Evolutionary conservation across 75 land plant genomes (phyloP), one percentile per base, ranked within the genome.

Genomic region (Picea glauca): DNA sequence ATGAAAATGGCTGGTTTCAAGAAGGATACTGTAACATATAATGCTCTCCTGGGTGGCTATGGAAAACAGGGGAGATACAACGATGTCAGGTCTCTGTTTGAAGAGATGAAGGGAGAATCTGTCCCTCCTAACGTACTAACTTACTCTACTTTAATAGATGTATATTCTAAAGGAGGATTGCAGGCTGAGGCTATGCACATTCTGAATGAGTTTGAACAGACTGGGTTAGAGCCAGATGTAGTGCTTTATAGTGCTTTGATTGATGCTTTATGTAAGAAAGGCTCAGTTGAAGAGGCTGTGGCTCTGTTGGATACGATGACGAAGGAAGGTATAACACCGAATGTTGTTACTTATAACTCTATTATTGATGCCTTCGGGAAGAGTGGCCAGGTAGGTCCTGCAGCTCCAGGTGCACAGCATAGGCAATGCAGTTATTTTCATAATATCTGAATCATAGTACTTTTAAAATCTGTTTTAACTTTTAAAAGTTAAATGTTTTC

Each of bases 331-430:
- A 92, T 98, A 62, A 83, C 80, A 66, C 99, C 98, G 14, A 98
- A 98, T 87, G 91, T 98, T 68, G 94, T 95, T 21, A 98, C 99
- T 60, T 97, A 90, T 79, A 97, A 97, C 78, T 91, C 99, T 0
- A 90, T 97, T 54, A 92, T 97, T 75, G 93, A 97, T 90, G 96
- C 98, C 5, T 90, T 95, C 85, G 98, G 96, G 21, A 87, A 91
- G 21, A 56, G 31, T 57, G 33, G 60, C 56, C 58, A 75, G 76
- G 75, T 50, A 73, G 23, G 75, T 73, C 20, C 56, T 50, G 56
- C 11, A 9, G 11, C 56, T 50, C 11, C 12, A 50, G 9, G 11
- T 66, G 33, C 70, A 66, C 18, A 5, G 20, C 40, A 66, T 20
- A 66, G 7, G 2, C n/a, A n/a, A 66, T 15, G 1, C 20, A 15